Percentiles rank a stretch among this genome's conserved stretches.
Evolutionary conservation across 2,329 filamentous ascomycete genomes (phyloP).

Genomic region (Akanthomyces lecanii): DNA sequence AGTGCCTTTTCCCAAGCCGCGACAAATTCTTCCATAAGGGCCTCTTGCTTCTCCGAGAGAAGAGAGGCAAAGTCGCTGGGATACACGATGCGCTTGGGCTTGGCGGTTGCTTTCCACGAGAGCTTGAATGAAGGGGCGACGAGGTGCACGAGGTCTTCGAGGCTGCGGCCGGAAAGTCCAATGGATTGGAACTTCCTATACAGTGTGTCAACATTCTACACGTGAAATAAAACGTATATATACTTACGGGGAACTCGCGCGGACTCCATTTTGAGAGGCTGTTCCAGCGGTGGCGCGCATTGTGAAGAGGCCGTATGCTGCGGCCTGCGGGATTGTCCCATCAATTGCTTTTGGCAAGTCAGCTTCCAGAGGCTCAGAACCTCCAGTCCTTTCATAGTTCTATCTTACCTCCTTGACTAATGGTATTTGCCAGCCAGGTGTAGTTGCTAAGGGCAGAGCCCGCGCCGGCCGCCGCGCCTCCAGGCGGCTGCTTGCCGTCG

Average conservation of each 20-base stretch:
- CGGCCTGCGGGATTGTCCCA: constrained; percentile 20
- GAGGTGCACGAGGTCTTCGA: constrained; percentile 24
- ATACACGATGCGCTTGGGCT: constrained; percentile 24
- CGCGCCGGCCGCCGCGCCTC: constrained; percentile 36
- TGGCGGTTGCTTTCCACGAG: not conserved
- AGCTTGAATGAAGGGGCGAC: constrained; percentile 19
- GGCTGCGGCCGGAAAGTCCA: constrained; percentile 25
- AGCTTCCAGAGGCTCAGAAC: constrained; percentile 13
- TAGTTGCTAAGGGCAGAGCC: constrained; percentile 37
- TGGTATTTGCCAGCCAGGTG: constrained; percentile 37
- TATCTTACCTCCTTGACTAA: constrained; percentile 34
- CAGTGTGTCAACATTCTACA: too few species aligned
- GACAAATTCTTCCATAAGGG: constrained; percentile 24
- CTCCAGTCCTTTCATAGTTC: not conserved
- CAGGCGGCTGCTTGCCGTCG: constrained; percentile 40
- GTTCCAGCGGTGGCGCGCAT: constrained; percentile 23
- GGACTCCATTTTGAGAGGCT: constrained; percentile 19
- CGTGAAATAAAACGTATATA: too few species aligned
- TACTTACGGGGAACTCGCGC: constrained; percentile 23
- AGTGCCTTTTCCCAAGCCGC: constrained; percentile 23
- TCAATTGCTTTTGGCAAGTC: constrained; percentile 23
- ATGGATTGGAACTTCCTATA: constrained; percentile 21
- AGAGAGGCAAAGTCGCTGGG: constrained; percentile 23
- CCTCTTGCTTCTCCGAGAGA: constrained; percentile 14
- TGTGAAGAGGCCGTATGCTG: constrained; percentile 30